Percentiles rank a stretch among this genome's conserved stretches.
Conservation (phyloP, 2,329 filamentous ascomycete species). For the Coniella lustricola region DNA sequence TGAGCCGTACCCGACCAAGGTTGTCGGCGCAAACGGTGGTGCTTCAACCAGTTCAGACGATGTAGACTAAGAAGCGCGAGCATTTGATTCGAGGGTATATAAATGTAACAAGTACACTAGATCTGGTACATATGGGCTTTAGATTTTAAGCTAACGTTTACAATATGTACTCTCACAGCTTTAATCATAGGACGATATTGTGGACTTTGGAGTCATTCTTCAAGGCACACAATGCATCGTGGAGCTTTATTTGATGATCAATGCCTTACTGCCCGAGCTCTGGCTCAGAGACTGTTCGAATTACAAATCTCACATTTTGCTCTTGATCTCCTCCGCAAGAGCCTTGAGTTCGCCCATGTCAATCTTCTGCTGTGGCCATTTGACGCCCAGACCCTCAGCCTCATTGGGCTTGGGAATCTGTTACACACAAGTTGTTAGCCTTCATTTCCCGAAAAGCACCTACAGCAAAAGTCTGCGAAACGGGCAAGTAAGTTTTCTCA, state of each 20-base stretch:
- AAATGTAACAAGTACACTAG: constrained; percentile 4
- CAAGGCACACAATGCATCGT: no score
- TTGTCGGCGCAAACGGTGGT: constrained; percentile 19
- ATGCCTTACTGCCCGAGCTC: background rate
- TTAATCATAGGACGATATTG: no score
- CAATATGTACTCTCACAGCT: no score
- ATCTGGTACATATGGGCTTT: background rate
- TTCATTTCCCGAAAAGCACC: background rate
- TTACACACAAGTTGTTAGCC: background rate
- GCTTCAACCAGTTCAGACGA: constrained; percentile 36
- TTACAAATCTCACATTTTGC: constrained; percentile 56
- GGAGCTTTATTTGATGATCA: background rate
- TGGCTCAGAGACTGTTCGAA: no score
- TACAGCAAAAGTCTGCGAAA: background rate
- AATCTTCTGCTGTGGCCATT: constrained; percentile 68
- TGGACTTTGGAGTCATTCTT: no score
- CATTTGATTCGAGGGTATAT: background rate
- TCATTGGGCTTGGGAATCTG: constrained; percentile 92
- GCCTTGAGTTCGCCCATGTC: constrained; percentile 81
- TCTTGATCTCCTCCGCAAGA: constrained; percentile 75
- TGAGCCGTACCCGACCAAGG: constrained; percentile 54
- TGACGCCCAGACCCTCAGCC: constrained; percentile 68
- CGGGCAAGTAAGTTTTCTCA: constrained; percentile 2
- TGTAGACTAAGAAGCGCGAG: constrained; percentile 29
- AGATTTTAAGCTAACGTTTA: no score